Evolutionary conservation across 2,329 filamentous ascomycete species (phyloP).

Genomic region (Plenodomus biglobosus): DNA sequence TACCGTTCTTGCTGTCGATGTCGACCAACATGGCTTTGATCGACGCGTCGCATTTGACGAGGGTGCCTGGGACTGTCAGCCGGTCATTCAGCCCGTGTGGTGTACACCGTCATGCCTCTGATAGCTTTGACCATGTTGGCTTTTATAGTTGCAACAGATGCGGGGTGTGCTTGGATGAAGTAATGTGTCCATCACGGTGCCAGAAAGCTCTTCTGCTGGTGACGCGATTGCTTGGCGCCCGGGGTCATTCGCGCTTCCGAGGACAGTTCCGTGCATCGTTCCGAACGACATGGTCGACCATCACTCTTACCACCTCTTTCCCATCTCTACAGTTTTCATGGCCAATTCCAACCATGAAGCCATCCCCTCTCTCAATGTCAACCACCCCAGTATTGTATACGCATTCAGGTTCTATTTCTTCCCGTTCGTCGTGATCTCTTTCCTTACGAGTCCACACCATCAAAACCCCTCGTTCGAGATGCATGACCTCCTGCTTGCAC

Average conservation of each 20-base stretch:
- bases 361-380: neutral
- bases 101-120: conserved; percentile 47
- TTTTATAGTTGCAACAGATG: conserved; percentile 1
- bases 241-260: neutral
- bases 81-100: neutral
- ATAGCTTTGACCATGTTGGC: conserved; percentile 59
- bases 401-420: neutral
- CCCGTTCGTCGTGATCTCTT: neutral
- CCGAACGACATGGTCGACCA: neutral
- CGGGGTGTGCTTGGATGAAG: conserved; percentile 8
- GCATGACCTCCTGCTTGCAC: neutral
- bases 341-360: neutral
- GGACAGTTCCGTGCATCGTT: neutral
- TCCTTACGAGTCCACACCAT: neutral
- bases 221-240: conserved; percentile 21
- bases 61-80: conserved; percentile 56
- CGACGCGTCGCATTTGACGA: conserved; percentile 81
- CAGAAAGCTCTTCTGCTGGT: conserved; percentile 3
- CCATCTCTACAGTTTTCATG: neutral
- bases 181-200: conserved; percentile 32
- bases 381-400: neutral
- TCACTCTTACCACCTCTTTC: neutral
- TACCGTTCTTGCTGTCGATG: conserved; percentile 66
- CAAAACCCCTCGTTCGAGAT: neutral
- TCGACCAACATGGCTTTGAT: conserved; percentile 84